A percentile compares a stretch with the other conserved stretches of the same genome.
phyloP scores from a whole-genome alignment of 148 eudicot genomes.

The Rhododendron simsii region DNA sequence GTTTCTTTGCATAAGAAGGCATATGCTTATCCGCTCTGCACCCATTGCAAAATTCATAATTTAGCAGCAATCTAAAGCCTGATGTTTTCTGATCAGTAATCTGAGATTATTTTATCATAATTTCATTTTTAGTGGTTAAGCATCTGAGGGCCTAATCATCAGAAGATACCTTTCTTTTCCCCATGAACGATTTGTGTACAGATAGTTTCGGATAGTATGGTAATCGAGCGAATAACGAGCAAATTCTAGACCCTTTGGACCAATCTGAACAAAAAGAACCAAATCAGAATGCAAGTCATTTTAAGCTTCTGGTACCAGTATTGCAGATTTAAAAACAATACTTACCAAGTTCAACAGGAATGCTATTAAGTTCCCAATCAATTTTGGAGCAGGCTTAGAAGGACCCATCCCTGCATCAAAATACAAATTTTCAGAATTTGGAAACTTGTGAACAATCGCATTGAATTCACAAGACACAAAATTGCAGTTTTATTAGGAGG shows the following conservation, averaged over 20 bases:
- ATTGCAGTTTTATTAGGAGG: neutral
- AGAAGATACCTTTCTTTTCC: slow-evolving; percentile 63
- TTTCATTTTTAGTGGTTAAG: neutral
- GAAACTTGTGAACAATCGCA: neutral
- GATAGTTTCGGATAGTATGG: slow-evolving; percentile 93
- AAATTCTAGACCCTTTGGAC: slow-evolving; percentile 96
- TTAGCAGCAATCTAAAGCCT: neutral
- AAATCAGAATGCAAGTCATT: slow-evolving; percentile 1
- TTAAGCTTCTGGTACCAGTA: neutral
- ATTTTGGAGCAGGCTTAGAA: slow-evolving; percentile 83
- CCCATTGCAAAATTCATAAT: slow-evolving; percentile 3
- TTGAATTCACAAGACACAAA: neutral
- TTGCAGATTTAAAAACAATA: neutral
- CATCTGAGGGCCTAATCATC: neutral
- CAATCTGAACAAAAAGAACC: slow-evolving; percentile 51
- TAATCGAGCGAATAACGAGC: slow-evolving; percentile 95
- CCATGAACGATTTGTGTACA: slow-evolving; percentile 78
- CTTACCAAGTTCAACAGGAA: slow-evolving; percentile 73
- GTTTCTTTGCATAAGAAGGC: slow-evolving; percentile 87
- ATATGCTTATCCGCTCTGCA: slow-evolving; percentile 83
- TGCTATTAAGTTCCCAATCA: slow-evolving; percentile 83
- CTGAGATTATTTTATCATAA: neutral
- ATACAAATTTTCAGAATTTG: slow-evolving; percentile 3
- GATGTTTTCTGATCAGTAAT: neutral
- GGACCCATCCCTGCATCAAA: slow-evolving; percentile 76